These are phyloP conservation scores for Avicennia marina DNA, from an alignment of 257 asterid genomes.

Conservation along the genomic window DNA sequence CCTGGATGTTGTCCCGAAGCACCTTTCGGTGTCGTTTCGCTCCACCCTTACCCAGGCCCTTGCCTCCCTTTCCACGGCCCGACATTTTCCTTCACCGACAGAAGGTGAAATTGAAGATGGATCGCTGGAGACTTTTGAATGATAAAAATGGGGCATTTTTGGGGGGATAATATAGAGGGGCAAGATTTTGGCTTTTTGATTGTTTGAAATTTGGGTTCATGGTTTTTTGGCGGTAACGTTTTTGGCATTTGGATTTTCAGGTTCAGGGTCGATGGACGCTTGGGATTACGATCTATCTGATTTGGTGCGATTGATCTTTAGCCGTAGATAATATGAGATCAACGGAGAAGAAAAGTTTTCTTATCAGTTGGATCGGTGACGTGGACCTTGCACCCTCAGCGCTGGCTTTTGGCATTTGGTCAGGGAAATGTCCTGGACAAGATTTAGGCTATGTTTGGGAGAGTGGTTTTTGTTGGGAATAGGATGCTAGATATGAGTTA, in stretches of 20 bases:
- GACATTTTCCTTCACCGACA: slow-evolving; percentile 18
- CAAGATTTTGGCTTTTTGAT: background rate
- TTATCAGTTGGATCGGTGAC: slow-evolving; percentile 9
- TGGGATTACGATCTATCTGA: slow-evolving; percentile 14
- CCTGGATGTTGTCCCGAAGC: slow-evolving; percentile 45
- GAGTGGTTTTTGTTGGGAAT: too few relatives aligned
- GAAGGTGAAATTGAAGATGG: background rate
- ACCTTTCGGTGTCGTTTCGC: slow-evolving; percentile 49
- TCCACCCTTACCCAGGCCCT: slow-evolving; percentile 44
- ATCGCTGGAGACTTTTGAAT: background rate
- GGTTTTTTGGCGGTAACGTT: slow-evolving; percentile 8
- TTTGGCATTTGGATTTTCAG: slow-evolving; percentile 1
- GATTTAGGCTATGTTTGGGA: too few relatives aligned
- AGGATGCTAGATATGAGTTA: too few relatives aligned
- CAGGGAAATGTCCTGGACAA: too few relatives aligned
- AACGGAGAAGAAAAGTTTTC: background rate
- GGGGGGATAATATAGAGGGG: slow-evolving; percentile 15
- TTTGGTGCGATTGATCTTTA: background rate
- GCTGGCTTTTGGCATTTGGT: background rate
- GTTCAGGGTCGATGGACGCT: slow-evolving; percentile 6
- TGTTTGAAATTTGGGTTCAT: slow-evolving; percentile 15
- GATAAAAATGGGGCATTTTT: background rate
- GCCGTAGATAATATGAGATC: slow-evolving; percentile 6
- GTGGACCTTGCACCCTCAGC: slow-evolving; percentile 1
- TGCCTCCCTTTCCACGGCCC: slow-evolving; percentile 45